Evolutionary conservation across 441 rosid genomes (phyloP), one percentile per base, ranked within the genome.

Genomic region (Brassica hybrid): DNA sequence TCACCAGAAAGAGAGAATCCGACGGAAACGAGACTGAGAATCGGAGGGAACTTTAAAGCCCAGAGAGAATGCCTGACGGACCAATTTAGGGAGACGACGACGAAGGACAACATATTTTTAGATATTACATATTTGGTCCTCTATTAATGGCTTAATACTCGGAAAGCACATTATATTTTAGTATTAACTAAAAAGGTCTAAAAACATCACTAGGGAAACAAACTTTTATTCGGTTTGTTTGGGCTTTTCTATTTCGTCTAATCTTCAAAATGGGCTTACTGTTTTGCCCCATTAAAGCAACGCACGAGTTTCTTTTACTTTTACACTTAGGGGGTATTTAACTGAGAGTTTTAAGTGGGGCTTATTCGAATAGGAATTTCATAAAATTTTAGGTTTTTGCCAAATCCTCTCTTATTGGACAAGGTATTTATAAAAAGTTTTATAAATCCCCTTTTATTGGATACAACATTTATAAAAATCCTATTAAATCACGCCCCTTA

Each of bases 1-100:
- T n/a, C n/a, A n/a, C n/a, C n/a, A n/a, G n/a, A n/a, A n/a, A n/a
- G n/a, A n/a, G n/a, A n/a, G n/a, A n/a, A n/a, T n/a, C n/a, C n/a
- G n/a, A n/a, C n/a, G n/a, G n/a, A 34, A 69, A 12, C 16, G 75
- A 25, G 38, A 63, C 1, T 65, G 38, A 71, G 54, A 30, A 6
- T 65, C 48, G 43, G 62, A 69, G 78, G 74, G 74, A 73, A 73
- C 69, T 73, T 78, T 69, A 78, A 78, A 73, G 50, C 5, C 5
- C 27, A 23, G 27, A 23, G 27, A 23, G 27, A 23, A 23, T 2
- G 60, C 65, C 45, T 52, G 50, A 1, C 9, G 54, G 41, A 34
- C 41, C 41, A 52, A 72, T 21, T 12, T 59, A 67, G 59, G 59
- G 70, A 73, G 65, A 65, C 62, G 70, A 58, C 27, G 43, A 36